These are phyloP conservation scores for Chaetomiaceae sp. DNA, from an alignment of 2,329 filamentous ascomycete genomes.

Conservation along the genomic window DNA sequence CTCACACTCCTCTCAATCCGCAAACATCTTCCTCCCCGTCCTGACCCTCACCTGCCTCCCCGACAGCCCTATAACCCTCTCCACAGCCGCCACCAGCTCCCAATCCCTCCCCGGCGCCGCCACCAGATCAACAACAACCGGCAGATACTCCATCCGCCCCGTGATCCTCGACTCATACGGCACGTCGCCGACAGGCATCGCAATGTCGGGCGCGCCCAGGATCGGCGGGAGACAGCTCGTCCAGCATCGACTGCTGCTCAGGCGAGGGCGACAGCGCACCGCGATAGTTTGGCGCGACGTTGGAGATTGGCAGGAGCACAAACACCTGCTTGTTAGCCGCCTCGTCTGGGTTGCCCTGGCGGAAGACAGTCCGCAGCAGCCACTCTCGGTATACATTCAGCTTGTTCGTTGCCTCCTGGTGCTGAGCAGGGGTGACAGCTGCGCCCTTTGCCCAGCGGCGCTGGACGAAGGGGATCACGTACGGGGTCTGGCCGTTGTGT, in stretches of 20 bases:
- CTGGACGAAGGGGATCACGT: neutral
- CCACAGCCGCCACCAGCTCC: neutral
- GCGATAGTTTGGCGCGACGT: neutral
- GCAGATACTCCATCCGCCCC: neutral
- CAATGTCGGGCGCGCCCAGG: neutral
- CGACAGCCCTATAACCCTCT: neutral
- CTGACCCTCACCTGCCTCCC: neutral
- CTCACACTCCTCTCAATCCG: neutral
- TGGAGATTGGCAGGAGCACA: neutral
- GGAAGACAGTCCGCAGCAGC: neutral
- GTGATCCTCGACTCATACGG: neutral
- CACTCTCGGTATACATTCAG: neutral
- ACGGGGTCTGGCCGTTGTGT: neutral
- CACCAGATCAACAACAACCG: neutral
- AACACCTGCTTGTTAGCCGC: neutral
- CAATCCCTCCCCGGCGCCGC: neutral
- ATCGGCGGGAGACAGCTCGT: slow-evolving; percentile 3
- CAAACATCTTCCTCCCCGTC: neutral
- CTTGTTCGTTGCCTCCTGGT: neutral
- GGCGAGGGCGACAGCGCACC: neutral
- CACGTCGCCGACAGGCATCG: neutral
- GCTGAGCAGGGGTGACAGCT: neutral
- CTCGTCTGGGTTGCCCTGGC: neutral
- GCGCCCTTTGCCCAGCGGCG: neutral
- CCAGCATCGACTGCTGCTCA: slow-evolving; percentile 1